Base-by-base conservation (phyloP, 495 filamentous ascomycete genomes). In the Hypomontagnella monticulosa region DNA sequence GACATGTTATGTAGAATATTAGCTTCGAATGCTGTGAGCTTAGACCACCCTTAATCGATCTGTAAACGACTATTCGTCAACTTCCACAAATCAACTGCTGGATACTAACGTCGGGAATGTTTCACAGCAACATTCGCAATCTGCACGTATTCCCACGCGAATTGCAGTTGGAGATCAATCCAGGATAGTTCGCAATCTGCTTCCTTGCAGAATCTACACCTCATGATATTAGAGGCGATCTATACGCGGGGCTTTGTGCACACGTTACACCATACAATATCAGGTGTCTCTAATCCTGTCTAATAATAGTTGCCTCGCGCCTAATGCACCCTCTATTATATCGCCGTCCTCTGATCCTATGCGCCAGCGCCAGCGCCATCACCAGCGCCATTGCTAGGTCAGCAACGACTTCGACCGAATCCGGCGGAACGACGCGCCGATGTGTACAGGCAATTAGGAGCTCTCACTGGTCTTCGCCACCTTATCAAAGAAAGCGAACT, bases 161-260 rank as follows among this genome's bases (percentile, higher is more conserved):
- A 57, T 52, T 37, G 47, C 36, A 40, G 23, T n/a, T 15, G 15
- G 58, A 20, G 10, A 14, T 14, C 36, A 53, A 51, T 40, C 54
- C 36, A 37, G 59, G 54, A 50, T 68, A 63, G 41, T 20, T 68
- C 65, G 59, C 65, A 63, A 55, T 63, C 19, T 68, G 49, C 49
- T 68, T 59, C 65, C 64, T 40, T 36, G 19, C 27, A 30, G 34
- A 34, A 8, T 4, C 8, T 52, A 49, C 14, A 56, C 23, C 30
- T 44, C 9, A 40, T 37, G 11, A 52, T 32, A 32, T n/a, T 19
- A 55, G 37, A 16, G 12, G 34, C 36, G 16, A 53, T 27, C 23
- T 27, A 27, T 6, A 6, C 23, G 23, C 23, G 3, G 23, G 23
- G 23, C 23, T 27, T 27, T 27, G 36, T 12, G 33, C 49, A 42